phyloP scores from a whole-genome alignment of 2,329 filamentous ascomycete species.

The Colletotrichum sp. region DNA sequence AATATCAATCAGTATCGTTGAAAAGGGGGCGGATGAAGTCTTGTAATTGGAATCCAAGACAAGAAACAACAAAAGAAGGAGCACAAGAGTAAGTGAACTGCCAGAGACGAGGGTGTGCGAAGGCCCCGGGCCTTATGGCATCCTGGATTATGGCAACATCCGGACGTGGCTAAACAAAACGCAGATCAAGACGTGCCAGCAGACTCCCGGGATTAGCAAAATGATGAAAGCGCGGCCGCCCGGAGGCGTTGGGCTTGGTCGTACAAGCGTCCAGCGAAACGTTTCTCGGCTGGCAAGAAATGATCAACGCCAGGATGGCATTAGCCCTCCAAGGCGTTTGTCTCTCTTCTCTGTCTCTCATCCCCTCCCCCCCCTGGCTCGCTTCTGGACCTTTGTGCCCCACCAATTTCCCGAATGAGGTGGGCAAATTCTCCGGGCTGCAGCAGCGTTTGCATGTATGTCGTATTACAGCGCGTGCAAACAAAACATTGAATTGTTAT shows the following conservation, averaged over 20 bases:
- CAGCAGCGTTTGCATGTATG: neutral
- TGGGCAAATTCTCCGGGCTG: neutral
- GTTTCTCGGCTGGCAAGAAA: neutral
- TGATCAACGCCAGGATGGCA: neutral
- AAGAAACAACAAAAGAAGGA: neutral
- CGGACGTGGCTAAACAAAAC: neutral
- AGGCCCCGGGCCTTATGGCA: neutral
- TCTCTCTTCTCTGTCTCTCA: neutral
- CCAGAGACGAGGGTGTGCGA: neutral
- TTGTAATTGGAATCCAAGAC: neutral
- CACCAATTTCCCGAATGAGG: neutral
- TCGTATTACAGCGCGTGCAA: neutral
- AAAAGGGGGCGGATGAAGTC: neutral
- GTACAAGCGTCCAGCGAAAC: neutral
- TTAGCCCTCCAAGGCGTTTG: neutral
- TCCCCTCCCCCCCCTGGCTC: neutral
- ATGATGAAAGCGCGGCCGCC: neutral
- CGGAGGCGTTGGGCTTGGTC: neutral
- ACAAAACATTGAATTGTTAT: neutral
- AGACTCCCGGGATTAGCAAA: neutral
- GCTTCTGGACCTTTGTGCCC: neutral
- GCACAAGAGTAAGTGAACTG: neutral
- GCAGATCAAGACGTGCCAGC: neutral
- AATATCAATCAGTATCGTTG: neutral
- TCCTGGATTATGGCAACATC: neutral